Evolutionary conservation across 2,329 filamentous ascomycete genomes (phyloP).

Genomic region (Cytospora mali): DNA sequence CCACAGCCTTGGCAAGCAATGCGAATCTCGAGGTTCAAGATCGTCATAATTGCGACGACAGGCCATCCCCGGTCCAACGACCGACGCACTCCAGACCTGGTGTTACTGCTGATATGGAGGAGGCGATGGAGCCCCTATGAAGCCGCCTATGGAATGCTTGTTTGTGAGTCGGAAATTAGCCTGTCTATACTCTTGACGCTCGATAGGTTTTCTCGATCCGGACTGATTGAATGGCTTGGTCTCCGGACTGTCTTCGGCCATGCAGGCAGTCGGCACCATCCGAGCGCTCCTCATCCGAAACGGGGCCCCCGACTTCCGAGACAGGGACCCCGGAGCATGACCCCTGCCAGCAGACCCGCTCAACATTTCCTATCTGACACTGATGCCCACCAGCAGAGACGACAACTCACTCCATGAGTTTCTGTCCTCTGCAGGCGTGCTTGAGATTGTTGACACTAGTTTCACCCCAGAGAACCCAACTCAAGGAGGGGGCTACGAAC

Average conservation of each 20-base stretch:
- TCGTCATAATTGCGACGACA: not conserved
- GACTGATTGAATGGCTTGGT: not conserved
- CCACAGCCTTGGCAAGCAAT: not conserved
- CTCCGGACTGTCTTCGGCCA: not conserved
- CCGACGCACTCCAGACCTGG: not conserved
- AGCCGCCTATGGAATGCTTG: too few species aligned
- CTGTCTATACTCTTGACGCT: too few species aligned
- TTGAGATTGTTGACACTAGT: not conserved
- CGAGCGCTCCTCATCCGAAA: not conserved
- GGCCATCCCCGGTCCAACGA: not conserved
- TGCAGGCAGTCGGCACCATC: not conserved
- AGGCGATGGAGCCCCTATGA: too few species aligned
- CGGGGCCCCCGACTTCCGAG: constrained; percentile 1
- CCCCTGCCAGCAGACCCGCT: not conserved
- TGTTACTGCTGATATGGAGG: too few species aligned
- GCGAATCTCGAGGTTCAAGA: not conserved
- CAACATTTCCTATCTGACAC: too few species aligned
- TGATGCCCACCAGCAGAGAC: too few species aligned
- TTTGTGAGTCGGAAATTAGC: too few species aligned
- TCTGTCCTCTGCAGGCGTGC: not conserved
- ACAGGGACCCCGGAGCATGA: not conserved
- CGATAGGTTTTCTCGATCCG: too few species aligned
- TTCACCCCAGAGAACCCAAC: not conserved
- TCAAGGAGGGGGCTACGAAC: not conserved
- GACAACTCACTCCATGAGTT: too few species aligned